Percentiles rank a stretch among this genome's conserved stretches.
Evolutionary conservation across 2,329 filamentous ascomycete genomes (phyloP).

Genomic region (Incumbomyces delicatus): DNA sequence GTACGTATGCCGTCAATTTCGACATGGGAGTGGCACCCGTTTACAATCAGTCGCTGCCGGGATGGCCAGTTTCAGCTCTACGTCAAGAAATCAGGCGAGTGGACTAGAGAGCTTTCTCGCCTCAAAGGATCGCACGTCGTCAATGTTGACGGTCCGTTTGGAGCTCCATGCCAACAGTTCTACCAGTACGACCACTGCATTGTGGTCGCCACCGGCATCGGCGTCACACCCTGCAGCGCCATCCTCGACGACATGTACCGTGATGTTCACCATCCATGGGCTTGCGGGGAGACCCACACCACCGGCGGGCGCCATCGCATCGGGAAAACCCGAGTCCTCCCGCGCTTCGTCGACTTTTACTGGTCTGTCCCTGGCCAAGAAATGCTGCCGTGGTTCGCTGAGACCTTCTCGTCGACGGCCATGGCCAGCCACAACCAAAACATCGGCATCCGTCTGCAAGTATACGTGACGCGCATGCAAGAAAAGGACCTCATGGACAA

Average conservation of each 20-base stretch:
- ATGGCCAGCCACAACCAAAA: background rate
- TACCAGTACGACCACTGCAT: slow-evolving; percentile 3
- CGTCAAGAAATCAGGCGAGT: slow-evolving; percentile 1
- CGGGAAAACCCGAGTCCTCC: background rate
- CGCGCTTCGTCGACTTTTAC: slow-evolving; percentile 1
- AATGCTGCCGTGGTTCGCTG: background rate
- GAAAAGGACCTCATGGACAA: background rate
- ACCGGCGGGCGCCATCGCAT: background rate
- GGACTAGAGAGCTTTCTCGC: background rate
- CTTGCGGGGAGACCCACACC: background rate
- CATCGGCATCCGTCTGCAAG: background rate
- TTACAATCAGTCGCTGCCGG: background rate
- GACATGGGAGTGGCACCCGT: slow-evolving; percentile 3
- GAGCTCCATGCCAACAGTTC: slow-evolving; percentile 1
- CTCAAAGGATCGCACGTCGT: background rate
- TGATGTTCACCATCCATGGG: background rate
- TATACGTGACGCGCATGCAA: background rate
- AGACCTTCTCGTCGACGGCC: background rate
- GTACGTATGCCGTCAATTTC: slow-evolving; percentile 1
- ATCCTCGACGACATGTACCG: background rate
- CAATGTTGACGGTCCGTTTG: slow-evolving; percentile 4
- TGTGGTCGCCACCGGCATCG: slow-evolving; percentile 1
- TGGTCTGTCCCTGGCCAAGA: background rate
- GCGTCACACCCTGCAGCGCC: background rate
- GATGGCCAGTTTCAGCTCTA: background rate